A percentile compares a stretch with the other conserved stretches of the same genome.
Conservation (phyloP, 306 rosid genomes). For the Vigna nakashimae region DNA sequence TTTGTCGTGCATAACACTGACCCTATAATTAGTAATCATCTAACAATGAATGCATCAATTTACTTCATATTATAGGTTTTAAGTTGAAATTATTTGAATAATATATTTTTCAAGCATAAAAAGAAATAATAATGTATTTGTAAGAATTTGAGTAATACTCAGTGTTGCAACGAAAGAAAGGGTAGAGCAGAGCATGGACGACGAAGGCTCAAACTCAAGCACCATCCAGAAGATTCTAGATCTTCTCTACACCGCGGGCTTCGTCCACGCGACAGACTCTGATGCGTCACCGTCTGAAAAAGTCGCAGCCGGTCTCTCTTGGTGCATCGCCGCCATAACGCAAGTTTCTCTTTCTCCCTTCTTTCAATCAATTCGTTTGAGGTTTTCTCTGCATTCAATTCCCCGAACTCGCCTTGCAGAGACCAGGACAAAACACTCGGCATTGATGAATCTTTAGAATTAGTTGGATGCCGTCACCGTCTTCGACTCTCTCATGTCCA, state of each 20-base stretch:
- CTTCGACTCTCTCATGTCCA: constrained; percentile 44
- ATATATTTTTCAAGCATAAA: too few relatives aligned
- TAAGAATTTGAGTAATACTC: background rate
- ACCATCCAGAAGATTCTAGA: constrained; percentile 35
- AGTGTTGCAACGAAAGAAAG: background rate
- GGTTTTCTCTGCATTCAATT: constrained; percentile 23
- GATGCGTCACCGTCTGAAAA: constrained; percentile 41
- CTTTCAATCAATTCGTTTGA: constrained; percentile 19
- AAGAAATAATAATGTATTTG: too few relatives aligned
- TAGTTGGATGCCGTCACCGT: constrained; percentile 57
- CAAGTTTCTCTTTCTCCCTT: constrained; percentile 40
- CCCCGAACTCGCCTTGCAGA: constrained; percentile 36
- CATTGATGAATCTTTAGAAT: constrained; percentile 57
- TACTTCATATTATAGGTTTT: too few relatives aligned
- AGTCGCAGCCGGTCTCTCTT: constrained; percentile 50
- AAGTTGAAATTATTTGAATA: too few relatives aligned
- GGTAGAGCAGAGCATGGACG: constrained; percentile 40
- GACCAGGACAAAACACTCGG: constrained; percentile 17
- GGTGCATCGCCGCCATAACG: constrained; percentile 58
- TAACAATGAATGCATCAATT: too few relatives aligned
- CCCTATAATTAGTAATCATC: too few relatives aligned
- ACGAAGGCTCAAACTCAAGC: background rate
- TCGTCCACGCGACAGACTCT: constrained; percentile 35
- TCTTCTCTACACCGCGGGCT: constrained; percentile 49
- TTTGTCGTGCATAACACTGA: too few relatives aligned